Evolutionary conservation across 768 basidiomycete genomes (phyloP).

Genomic region (Kwoniella dejecticola): DNA sequence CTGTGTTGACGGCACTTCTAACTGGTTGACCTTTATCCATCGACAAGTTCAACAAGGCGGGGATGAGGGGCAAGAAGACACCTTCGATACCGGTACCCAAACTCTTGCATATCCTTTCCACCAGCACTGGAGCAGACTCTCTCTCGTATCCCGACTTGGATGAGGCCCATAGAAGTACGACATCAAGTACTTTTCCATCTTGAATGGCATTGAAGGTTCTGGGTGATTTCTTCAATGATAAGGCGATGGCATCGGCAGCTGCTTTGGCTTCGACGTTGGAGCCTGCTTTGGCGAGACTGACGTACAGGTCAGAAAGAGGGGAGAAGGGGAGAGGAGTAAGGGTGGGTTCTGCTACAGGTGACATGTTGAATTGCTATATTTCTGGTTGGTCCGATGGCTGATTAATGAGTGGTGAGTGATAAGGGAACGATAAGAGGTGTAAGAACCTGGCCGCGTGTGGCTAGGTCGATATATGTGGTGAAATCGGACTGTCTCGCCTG

Average conservation of each 20-base stretch:
- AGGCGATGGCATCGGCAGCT: conserved; percentile 50
- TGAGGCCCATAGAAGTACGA: conserved; percentile 46
- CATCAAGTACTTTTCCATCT: conserved; percentile 43
- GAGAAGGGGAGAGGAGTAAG: conserved; percentile 48
- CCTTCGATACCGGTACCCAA: conserved; percentile 67
- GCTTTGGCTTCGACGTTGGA: conserved; percentile 54
- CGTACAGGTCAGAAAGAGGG: conserved; percentile 39
- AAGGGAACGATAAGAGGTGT: not conserved
- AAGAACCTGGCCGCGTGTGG: conserved; percentile 29
- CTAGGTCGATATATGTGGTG: not conserved
- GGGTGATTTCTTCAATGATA: conserved; percentile 48
- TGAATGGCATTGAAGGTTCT: conserved; percentile 40
- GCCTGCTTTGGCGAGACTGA: conserved; percentile 44
- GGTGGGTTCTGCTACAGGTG: conserved; percentile 43
- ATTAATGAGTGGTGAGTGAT: conserved; percentile 10
- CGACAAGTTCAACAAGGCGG: conserved; percentile 70
- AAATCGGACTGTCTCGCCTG: not conserved
- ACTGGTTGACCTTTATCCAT: conserved; percentile 95
- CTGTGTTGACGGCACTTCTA: conserved; percentile 72
- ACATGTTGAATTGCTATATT: conserved; percentile 31
- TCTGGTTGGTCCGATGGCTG: not conserved
- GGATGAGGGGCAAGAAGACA: conserved; percentile 73
- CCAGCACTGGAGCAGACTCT: conserved; percentile 54
- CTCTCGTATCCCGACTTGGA: conserved; percentile 51
- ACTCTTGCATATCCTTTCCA: conserved; percentile 53